phyloP scores from a whole-genome alignment of 2,329 filamentous ascomycete species.

The Neocatenulostroma microsporum region DNA sequence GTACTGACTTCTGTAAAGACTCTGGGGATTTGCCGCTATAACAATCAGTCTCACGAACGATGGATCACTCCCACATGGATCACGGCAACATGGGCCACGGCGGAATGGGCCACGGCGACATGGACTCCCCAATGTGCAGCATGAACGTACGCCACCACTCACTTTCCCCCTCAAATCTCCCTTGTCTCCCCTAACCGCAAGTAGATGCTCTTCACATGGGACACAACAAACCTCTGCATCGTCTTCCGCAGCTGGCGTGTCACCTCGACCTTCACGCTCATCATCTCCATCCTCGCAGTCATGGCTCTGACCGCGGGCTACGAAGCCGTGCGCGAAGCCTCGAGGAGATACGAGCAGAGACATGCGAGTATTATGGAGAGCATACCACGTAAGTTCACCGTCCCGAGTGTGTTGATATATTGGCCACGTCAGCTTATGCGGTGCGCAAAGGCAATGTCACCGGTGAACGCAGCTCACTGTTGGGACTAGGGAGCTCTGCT shows the following conservation, averaged over 20 bases:
- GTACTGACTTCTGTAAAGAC: too few relatives aligned
- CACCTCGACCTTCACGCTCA: slow-evolving; percentile 61
- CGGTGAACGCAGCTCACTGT: slow-evolving; percentile 57
- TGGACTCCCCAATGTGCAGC: slow-evolving; percentile 60
- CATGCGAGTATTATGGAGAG: slow-evolving; percentile 43
- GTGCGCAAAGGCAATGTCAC: slow-evolving; percentile 3
- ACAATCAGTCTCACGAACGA: too few relatives aligned
- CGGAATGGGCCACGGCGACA: too few relatives aligned
- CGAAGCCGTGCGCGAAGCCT: slow-evolving; percentile 72
- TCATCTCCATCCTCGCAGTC: slow-evolving; percentile 76
- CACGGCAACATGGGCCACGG: slow-evolving; percentile 51
- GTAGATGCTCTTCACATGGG: slow-evolving; percentile 99
- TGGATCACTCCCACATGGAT: slow-evolving; percentile 30
- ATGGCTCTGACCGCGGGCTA: slow-evolving; percentile 83
- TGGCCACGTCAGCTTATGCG: neutral
- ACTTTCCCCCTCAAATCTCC: neutral
- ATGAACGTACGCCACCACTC: slow-evolving; percentile 74
- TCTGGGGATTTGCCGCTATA: too few relatives aligned
- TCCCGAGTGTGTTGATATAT: neutral
- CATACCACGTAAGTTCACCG: slow-evolving; percentile 12
- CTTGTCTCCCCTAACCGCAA: slow-evolving; percentile 2
- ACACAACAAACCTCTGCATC: slow-evolving; percentile 88
- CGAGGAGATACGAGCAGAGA: slow-evolving; percentile 64
- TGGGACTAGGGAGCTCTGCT: slow-evolving; percentile 58
- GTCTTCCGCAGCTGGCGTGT: slow-evolving; percentile 90